Evolutionary conservation across 441 rosid species (phyloP), one percentile per base, ranked within the genome.

Genomic region (Theobroma grandiflorum): DNA sequence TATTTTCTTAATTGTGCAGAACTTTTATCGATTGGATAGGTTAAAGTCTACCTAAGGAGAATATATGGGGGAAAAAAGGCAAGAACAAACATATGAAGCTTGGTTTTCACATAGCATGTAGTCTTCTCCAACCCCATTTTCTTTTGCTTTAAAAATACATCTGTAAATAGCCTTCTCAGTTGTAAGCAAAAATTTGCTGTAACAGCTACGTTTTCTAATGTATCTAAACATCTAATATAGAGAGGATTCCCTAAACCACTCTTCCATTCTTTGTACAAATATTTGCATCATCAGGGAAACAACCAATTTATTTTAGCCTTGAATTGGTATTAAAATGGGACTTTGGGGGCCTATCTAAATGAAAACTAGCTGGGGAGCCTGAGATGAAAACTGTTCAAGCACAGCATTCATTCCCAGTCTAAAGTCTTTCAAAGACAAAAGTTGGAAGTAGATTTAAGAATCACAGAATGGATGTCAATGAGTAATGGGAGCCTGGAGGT

Each of bases 21-120:
- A 42, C 75, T 18, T 71, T 52, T 87, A 91, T 76, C 81, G 87
- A 65, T 77, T 92, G 87, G 90, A 91, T 74, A 82, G 49, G 69
- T 47, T 89, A 63, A 92, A 91, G 82, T 84, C 92, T 53, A 87
- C 82, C 33, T 92, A 68, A 79, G 50, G 58, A 64, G 67, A 76
- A 61, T 75, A 4, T 16, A 14, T 40, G n/a, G 43, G 43, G 53
- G 35, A 74, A 43, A 12, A 12, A 70, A 37, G 75, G 72, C 52
- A 73, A 33, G 47, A 37, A 26, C 59, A 57, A 62, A 37, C 82
- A 82, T 84, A 76, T 42, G 42, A 57, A 67, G 80, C 61, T 76
- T 67, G 50, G 53, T 52, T 76, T 75, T 52, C 31, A 35, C 6
- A 55, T n/a, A 37, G 33, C 49, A 35, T 55, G 52, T 67, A 73